Base-by-base conservation (phyloP, 192 early-diverging fungal genomes). In the Coemansia sp. region DNA sequence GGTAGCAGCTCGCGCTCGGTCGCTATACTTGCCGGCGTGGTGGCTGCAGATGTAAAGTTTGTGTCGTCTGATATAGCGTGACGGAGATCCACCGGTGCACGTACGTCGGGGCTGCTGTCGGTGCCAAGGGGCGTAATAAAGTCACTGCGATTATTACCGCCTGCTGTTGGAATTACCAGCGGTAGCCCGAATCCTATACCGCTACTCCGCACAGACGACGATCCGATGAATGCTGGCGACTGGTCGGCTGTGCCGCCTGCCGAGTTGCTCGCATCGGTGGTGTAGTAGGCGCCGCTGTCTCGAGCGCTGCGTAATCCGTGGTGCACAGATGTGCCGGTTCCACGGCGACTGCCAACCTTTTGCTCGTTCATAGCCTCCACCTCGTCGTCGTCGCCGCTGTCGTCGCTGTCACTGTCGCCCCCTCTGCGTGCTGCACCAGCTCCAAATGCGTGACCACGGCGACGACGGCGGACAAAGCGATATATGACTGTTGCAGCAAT, bases 401-500 rank as follows among this genome's bases (percentile, higher is more conserved):
- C 48, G 2, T 58, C 63, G 39, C 66, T 65, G 43, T 39, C 37
- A 11, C 45, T n/a, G 10, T 46, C 18, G 42, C 44, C 33, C 9
- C 59, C 43, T 1, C 50, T 33, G 19, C 55, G 52, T 2, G 48
- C 59, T 44, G 21, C 10, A 23, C 54, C 42, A 4, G 43, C 39
- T 9, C 52, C 61, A 38, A 42, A 41, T 33, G 14, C 43, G 11
- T 46, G 41, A 0, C 55, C 24, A 19, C 46, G 33, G 6, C 46
- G 33, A 25, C 72, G 65, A 4, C 78, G 77, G 33, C 70, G 67
- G 19, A 66, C 47, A 33, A 71, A 46, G 27, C 79, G 73, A 38
- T 69, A 71, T 8, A 75, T 60, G 9, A 81, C 66, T 0, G 73
- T 64, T 2, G 73, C 66, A 3, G 73, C 61, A 42, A 81, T 81